Evolutionary conservation across 1,284 basidiomycete genomes (phyloP).

Genomic region (Puccinia polysora): DNA sequence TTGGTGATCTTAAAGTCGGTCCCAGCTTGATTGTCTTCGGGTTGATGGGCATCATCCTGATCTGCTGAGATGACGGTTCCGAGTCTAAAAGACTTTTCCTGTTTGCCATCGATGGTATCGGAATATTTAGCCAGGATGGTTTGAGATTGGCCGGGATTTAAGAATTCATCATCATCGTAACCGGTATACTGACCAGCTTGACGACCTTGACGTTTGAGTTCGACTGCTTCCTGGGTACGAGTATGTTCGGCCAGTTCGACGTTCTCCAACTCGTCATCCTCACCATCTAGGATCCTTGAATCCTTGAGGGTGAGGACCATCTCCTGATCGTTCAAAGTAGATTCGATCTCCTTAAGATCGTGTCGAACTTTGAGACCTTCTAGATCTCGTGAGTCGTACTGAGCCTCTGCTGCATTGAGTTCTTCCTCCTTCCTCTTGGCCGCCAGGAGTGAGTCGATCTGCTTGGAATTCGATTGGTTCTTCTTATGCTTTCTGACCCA

Average conservation of each 20-base stretch:
- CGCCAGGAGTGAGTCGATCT: neutral
- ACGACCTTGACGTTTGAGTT: constrained; percentile 79
- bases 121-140: constrained; percentile 92
- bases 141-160: constrained; percentile 66
- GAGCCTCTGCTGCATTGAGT: constrained; percentile 69
- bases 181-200: constrained; percentile 71
- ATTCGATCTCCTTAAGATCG: constrained; percentile 81
- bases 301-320: constrained; percentile 95
- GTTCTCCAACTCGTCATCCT: constrained; percentile 52
- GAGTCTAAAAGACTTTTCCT: constrained; percentile 44
- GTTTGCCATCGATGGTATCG: constrained; percentile 69
- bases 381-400: constrained; percentile 62
- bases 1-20: constrained; percentile 56
- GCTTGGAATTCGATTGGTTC: constrained; percentile 59
- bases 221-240: constrained; percentile 68
- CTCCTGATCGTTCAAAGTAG: constrained; percentile 57
- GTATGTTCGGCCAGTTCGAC: constrained; percentile 55
- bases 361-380: constrained; percentile 91
- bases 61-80: constrained; percentile 46
- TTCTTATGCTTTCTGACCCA: constrained; percentile 88
- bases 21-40: constrained; percentile 54
- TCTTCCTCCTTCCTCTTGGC: constrained; percentile 71
- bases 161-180: constrained; percentile 86
- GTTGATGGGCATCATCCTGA: constrained; percentile 1
- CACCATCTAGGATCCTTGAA: constrained; percentile 82